Percentiles rank a stretch among this genome's conserved stretches.
These are phyloP conservation scores for Schizonepeta tenuifolia DNA, from an alignment of 257 asterid genomes.

Conservation along the genomic window DNA sequence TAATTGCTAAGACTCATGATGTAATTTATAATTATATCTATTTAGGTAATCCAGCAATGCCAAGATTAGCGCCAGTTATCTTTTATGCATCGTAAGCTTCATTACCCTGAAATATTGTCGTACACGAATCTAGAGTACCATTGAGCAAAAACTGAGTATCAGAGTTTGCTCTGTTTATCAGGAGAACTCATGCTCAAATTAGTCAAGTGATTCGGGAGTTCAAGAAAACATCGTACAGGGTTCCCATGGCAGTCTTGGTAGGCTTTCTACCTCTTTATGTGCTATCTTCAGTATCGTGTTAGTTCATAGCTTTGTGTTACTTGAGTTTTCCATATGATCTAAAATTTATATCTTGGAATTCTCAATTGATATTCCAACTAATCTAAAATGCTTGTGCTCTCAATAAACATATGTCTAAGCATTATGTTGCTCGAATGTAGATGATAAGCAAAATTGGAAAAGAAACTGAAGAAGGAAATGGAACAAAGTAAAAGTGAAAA, in stretches of 20 bases:
- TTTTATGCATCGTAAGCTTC: constrained; percentile 82
- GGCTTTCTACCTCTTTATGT: constrained; percentile 33
- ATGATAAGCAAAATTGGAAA: not conserved
- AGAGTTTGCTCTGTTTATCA: constrained; percentile 34
- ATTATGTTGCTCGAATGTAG: not conserved
- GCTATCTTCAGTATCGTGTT: constrained; percentile 6
- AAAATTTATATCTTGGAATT: constrained; percentile 7
- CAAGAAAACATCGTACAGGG: constrained; percentile 82
- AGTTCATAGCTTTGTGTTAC: not conserved
- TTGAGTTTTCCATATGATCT: not conserved
- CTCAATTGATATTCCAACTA: not conserved
- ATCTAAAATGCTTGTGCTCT: not conserved
- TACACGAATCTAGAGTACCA: not conserved
- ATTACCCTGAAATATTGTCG: constrained; percentile 2
- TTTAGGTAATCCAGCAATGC: constrained; percentile 55
- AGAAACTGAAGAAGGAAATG: not conserved
- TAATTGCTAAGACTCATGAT: not conserved
- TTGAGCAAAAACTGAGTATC: constrained; percentile 14
- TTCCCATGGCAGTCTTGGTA: constrained; percentile 91
- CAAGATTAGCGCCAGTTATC: constrained; percentile 61
- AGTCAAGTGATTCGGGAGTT: constrained; percentile 88
- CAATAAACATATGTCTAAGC: not conserved
- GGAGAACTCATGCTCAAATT: constrained; percentile 96
- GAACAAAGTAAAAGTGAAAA: not conserved
- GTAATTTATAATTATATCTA: constrained; percentile 17